A percentile compares a stretch with the other conserved stretches of the same genome.
Conservation (phyloP, 2,329 filamentous ascomycete species). For the Fusarium denticulatum region DNA sequence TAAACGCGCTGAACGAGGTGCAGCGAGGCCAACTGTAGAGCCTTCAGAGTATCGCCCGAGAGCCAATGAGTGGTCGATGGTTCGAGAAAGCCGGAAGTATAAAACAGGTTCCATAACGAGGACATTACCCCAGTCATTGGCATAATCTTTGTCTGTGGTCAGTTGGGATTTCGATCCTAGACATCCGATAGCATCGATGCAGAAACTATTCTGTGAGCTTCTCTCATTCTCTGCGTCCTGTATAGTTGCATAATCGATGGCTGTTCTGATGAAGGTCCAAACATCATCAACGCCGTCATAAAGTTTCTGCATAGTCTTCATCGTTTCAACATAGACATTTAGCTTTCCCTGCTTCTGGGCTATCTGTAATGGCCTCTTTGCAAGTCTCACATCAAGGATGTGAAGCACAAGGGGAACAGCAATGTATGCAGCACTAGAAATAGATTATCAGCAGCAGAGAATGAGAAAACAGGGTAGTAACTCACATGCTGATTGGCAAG, state of each 20-base stretch:
- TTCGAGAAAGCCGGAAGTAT: slow-evolving; percentile 16
- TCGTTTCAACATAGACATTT: slow-evolving; percentile 16
- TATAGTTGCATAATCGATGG: slow-evolving; percentile 4
- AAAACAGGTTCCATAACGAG: slow-evolving; percentile 11
- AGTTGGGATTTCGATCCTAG: not conserved
- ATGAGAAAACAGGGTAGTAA: not conserved
- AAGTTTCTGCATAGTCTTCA: slow-evolving; percentile 14
- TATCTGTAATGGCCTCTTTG: slow-evolving; percentile 15
- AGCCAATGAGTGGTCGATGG: slow-evolving; percentile 18
- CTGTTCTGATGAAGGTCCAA: slow-evolving; percentile 14
- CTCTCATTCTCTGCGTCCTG: not conserved
- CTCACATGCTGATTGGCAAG: slow-evolving; percentile 29
- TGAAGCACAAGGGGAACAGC: slow-evolving; percentile 23
- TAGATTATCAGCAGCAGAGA: too few species aligned
- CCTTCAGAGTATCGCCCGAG: slow-evolving; percentile 14
- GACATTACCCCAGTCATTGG: slow-evolving; percentile 18
- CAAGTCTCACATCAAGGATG: slow-evolving; percentile 22
- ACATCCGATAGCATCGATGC: not conserved
- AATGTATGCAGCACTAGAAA: slow-evolving; percentile 12
- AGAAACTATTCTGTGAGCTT: not conserved
- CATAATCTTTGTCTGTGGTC: not conserved
- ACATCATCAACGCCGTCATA: slow-evolving; percentile 27
- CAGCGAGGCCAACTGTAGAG: not conserved
- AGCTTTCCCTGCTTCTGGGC: slow-evolving; percentile 24
- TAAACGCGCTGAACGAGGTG: not conserved